Conservation (phyloP, 352 stramenopile species). For the Phytopythium mirpurense region DNA sequence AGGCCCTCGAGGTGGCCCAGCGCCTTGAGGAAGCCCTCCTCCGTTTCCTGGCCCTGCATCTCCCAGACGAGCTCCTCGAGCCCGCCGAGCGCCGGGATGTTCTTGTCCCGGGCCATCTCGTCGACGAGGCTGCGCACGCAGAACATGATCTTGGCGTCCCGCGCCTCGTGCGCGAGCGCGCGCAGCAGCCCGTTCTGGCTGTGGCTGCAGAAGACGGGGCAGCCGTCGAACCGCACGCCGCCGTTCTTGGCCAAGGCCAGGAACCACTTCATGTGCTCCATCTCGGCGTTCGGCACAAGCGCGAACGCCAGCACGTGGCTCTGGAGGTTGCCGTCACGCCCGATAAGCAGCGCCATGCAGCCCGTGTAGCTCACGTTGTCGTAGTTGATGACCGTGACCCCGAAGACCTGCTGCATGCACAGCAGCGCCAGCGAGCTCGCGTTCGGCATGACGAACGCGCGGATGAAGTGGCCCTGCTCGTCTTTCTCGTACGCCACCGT, state of each 20-base stretch:
- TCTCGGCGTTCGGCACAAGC: conserved; percentile 52
- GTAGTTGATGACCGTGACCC: conserved; percentile 70
- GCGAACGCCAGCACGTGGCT: conserved; percentile 68
- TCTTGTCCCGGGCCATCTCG: conserved; percentile 69
- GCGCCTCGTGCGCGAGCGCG: conserved; percentile 44
- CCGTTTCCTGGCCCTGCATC: conserved; percentile 47
- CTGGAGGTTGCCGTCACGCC: conserved; percentile 61
- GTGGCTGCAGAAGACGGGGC: conserved; percentile 54
- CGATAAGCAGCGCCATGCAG: conserved; percentile 51
- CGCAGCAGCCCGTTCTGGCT: conserved; percentile 53
- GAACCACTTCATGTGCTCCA: conserved; percentile 79
- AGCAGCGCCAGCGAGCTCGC: conserved; percentile 35
- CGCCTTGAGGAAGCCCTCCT: conserved; percentile 47
- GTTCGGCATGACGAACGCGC: conserved; percentile 66
- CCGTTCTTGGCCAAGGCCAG: conserved; percentile 42
- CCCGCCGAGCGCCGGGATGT: conserved; percentile 54
- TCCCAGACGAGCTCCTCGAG: conserved; percentile 63
- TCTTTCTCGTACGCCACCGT: conserved; percentile 60
- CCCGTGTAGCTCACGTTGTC: conserved; percentile 67
- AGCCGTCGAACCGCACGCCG: conserved; percentile 41
- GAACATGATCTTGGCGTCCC: conserved; percentile 61
- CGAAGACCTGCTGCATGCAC: conserved; percentile 60
- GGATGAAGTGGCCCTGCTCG: conserved; percentile 55
- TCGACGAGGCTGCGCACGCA: conserved; percentile 64
- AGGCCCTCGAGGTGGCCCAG: conserved; percentile 46